Percentiles rank a stretch among this genome's conserved stretches.
Conservation (phyloP, 352 stramenopile genomes). For the Phytophthora hibernalis region DNA sequence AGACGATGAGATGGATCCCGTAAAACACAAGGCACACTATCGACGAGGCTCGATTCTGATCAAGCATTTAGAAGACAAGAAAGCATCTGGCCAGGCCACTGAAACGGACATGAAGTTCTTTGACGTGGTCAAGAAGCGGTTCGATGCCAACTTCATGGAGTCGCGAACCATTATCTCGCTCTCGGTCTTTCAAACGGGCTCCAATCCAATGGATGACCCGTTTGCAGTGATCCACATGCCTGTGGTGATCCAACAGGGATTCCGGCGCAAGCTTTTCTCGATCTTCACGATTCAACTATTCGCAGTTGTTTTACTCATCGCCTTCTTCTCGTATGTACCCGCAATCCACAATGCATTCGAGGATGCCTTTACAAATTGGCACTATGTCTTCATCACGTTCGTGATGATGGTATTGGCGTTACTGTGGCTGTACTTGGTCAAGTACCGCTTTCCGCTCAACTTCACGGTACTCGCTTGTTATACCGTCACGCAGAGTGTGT, state of each 20-base stretch:
- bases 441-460: conserved; percentile 78
- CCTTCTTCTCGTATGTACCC: conserved; percentile 44
- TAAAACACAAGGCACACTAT: conserved; percentile 59
- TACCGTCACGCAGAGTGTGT: conserved; percentile 66
- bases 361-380: conserved; percentile 49
- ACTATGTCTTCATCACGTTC: conserved; percentile 63
- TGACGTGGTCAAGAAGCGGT: conserved; percentile 75
- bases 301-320: conserved; percentile 52
- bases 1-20: conserved; percentile 49
- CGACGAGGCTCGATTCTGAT: conserved; percentile 76
- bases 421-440: conserved; percentile 77
- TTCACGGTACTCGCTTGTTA: conserved; percentile 68
- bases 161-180: conserved; percentile 80
- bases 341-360: conserved; percentile 40
- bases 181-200: conserved; percentile 77
- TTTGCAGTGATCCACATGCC: conserved; percentile 80
- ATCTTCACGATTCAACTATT: conserved; percentile 78
- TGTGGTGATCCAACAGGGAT: conserved; percentile 68
- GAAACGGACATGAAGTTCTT: conserved; percentile 87
- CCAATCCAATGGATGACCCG: conserved; percentile 74
- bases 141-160: conserved; percentile 77
- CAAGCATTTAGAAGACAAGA: conserved; percentile 74
- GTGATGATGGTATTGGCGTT: conserved; percentile 59
- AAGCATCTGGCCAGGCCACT: conserved; percentile 59
- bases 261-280: conserved; percentile 76